A percentile compares a stretch with the other conserved stretches of the same genome.
These are phyloP conservation scores for Fraxinus sp. DNA, from an alignment of 305 asterid genomes.

Conservation along the genomic window DNA sequence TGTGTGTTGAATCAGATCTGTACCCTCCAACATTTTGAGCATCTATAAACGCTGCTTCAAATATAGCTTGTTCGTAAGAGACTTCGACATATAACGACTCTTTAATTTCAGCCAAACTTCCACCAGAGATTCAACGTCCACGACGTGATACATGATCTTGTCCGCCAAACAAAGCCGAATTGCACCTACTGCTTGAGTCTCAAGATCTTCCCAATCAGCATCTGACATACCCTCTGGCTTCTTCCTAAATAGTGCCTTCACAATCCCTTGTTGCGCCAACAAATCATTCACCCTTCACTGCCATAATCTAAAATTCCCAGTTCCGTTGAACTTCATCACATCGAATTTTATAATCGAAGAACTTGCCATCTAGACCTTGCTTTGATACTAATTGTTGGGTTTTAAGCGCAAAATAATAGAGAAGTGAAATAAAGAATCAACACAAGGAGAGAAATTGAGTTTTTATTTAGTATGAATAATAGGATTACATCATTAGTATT, in stretches of 20 bases:
- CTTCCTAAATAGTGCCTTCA: background rate
- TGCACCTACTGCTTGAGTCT: background rate
- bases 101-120: background rate
- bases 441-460: no score
- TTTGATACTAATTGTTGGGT: background rate
- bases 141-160: background rate
- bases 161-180: background rate
- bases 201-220: background rate
- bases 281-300: background rate
- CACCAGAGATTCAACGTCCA: background rate
- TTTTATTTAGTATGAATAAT: no score
- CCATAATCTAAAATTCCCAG: background rate
- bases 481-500: no score
- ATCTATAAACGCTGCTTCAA: no score
- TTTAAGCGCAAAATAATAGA: background rate
- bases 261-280: background rate
- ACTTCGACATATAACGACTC: background rate
- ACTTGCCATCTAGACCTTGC: background rate
- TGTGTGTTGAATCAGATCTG: no score
- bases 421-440: background rate
- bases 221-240: background rate
- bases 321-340: background rate
- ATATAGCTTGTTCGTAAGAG: background rate
- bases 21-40: no score
- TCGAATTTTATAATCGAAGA: background rate